Evolutionary conservation across 2,329 filamentous ascomycete genomes (phyloP), one percentile per base, ranked within the genome.

Genomic region (Aspergillus aculeatinus): DNA sequence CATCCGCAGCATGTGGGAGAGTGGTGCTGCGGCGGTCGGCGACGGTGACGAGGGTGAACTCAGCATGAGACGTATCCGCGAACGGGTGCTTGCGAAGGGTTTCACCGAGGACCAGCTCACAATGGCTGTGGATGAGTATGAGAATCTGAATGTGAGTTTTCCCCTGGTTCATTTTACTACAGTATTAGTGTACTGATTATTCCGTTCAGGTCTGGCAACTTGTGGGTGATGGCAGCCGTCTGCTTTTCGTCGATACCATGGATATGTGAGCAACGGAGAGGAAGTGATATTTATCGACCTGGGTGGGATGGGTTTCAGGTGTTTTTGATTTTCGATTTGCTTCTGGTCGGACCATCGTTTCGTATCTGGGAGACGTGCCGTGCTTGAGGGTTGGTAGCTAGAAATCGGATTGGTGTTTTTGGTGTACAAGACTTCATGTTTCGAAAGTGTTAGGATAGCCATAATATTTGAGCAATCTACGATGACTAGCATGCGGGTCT

Each of bases 41-140:
- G 87, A 92, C 51, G 92, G 91, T 35, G 80, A 81, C 56, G 83
- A 84, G 29, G 81, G 90, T 21, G 93, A 97, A 77, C 79, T 99
- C 69, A 95, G 89, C 76, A 85, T 99, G 81, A 86, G 90, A 67
- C 90, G 92, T 77, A 91, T 99, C 61, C 87, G 93, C 74, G 93
- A 97, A 77, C 82, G 95, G 66, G 92, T 99, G 31, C 83, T 98
- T 69, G 95, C 93, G 56, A 97, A 96, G 84, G 95, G 95, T 2
- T 99, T 97, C 77, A 99, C 94, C 0, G 89, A 92, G 65, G 92
- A 98, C 76, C 93, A 99, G 77, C 92, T 96, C 80, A 83, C 90
- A 71, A 85, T 85, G 67, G 89, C 93, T 21, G 83, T 99, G 73
- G 89, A 96, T 63, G 94, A 96, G 80, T 98, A 99, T 77, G 88